These are phyloP conservation scores for Cicer yamashitae DNA, from an alignment of 306 rosid species.

Conservation along the genomic window DNA sequence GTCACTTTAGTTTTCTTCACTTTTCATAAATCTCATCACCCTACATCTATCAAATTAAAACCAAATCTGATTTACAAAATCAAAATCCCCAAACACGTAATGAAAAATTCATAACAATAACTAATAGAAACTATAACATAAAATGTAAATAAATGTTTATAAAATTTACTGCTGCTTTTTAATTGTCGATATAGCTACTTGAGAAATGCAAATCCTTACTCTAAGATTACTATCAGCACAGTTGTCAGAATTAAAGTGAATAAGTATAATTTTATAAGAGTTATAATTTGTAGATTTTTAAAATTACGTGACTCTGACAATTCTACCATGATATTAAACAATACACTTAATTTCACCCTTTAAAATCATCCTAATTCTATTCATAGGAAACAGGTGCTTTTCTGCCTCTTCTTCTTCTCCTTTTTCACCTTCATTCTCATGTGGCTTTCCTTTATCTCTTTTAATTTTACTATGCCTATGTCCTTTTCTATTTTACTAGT, in stretches of 20 bases:
- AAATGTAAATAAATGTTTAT: background rate
- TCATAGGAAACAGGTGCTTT: slow-evolving; percentile 67
- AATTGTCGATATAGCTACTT: slow-evolving; percentile 72
- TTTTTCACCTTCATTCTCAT: slow-evolving; percentile 32
- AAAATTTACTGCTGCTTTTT: slow-evolving; percentile 80
- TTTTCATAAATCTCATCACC: no score
- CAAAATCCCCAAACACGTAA: background rate
- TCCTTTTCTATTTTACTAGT: slow-evolving; percentile 34
- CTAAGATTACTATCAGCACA: no score
- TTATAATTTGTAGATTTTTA: no score
- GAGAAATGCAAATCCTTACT: slow-evolving; percentile 60
- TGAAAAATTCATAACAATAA: background rate
- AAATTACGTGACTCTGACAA: no score
- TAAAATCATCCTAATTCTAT: slow-evolving; percentile 66
- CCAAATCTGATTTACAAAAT: no score
- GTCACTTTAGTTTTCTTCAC: no score
- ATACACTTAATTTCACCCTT: slow-evolving; percentile 55
- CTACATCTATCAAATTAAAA: no score
- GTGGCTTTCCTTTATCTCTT: slow-evolving; percentile 31
- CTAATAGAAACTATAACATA: background rate
- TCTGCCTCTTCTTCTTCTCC: slow-evolving; percentile 54
- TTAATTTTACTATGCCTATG: background rate
- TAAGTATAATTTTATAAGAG: no score
- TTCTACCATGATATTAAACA: no score
- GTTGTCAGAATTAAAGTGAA: no score